Evolutionary conservation across 495 filamentous ascomycete species (phyloP), one percentile per base, ranked within the genome.

Genomic region (Neurospora sp.): DNA sequence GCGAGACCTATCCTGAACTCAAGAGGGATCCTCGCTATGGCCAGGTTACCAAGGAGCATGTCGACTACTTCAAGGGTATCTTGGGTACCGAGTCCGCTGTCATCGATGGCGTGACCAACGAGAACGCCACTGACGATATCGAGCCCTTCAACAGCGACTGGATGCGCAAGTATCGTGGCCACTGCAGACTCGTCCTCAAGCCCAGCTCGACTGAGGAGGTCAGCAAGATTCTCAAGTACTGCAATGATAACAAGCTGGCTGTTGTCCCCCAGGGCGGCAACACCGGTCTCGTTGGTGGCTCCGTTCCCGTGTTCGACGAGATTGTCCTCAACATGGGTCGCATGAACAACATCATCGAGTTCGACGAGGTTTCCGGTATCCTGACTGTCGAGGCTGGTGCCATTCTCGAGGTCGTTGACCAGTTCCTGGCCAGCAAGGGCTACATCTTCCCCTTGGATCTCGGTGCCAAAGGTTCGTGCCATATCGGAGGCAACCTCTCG

Each of bases 231-330:
- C 80, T 99, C 76, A 90, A 90, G 81, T 96, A 98, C 87, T 98
- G 96, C 85, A 97, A 98, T 82, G 89, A 94, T 72, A 90, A 94
- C 75, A 88, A 87, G 81, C 87, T 99, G 75, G 96, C 96, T 41
- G 94, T 98, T 5, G 95, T 98, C n/a, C 96, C 96, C 0, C 96
- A 99, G 84, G 96, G 96, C 74, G 96, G 96, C 66, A 99, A 99
- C 81, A 94, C 96, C 5, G 96, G 96, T 16, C 85, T 99, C 42
- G 96, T 99, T 18, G 96, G 96, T 70, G 96, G 96, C 62, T 95
- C 92, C 2, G 92, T 99, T 66, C 96, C 96, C 3, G 92, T 99
- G 39, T 98, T 97, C 81, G 96, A 99, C 80, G 96, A 99, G 85
- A 97, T 99, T 77, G 92, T 99, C 75, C 88, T 99, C 86, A 96